These are phyloP conservation scores for Citrullus colocynthis DNA, from an alignment of 306 rosid species.

Conservation along the genomic window DNA sequence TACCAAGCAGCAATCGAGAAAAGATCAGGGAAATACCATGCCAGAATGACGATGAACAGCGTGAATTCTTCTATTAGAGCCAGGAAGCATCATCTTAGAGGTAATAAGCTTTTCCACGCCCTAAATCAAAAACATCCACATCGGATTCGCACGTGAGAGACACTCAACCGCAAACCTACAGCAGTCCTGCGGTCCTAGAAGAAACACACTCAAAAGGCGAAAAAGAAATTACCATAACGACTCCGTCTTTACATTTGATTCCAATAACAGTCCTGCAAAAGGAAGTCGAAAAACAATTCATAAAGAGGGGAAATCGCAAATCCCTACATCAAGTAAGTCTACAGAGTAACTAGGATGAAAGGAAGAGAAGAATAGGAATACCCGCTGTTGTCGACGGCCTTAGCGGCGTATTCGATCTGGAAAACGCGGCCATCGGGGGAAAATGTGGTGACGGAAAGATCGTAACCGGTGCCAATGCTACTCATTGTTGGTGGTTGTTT, in stretches of 20 bases:
- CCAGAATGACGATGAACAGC: conserved; percentile 90
- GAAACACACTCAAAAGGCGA: not conserved
- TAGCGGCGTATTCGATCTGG: conserved; percentile 97
- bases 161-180: not conserved
- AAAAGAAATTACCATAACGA: conserved; percentile 51
- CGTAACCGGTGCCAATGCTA: conserved; percentile 98
- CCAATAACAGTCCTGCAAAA: conserved; percentile 87
- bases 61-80: conserved; percentile 92
- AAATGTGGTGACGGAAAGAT: conserved; percentile 94
- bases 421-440: conserved; percentile 98
- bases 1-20: not conserved
- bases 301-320: not conserved
- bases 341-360: not conserved
- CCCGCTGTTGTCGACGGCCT: conserved; percentile 99
- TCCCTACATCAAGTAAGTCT: not conserved
- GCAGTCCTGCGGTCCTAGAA: not conserved
- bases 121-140: conserved; percentile 24
- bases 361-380: conserved; percentile 2
- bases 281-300: not conserved
- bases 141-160: not conserved
- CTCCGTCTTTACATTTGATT: conserved; percentile 90
- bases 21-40: conserved; percentile 41
- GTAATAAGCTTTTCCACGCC: conserved; percentile 95
- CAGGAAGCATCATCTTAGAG: conserved; percentile 95
- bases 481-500: conserved; percentile 32